Conservation (phyloP, 768 basidiomycete species). For the Holtermannia corniformis region DNA sequence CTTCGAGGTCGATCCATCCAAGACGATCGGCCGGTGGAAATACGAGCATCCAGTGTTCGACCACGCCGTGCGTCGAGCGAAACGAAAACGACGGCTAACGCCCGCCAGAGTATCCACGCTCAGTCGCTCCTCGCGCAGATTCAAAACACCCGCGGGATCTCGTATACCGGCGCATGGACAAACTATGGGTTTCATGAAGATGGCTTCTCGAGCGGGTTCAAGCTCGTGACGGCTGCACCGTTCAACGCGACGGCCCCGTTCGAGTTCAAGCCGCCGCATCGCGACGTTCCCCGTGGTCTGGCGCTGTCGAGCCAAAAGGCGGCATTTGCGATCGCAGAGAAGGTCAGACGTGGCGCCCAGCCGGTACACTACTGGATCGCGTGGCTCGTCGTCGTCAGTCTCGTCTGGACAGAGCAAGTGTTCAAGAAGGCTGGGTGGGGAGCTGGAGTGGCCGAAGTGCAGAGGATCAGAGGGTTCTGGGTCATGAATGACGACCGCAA, state of each 20-base stretch:
- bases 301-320: not conserved
- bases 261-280: conserved; percentile 19
- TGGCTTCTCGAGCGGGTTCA: conserved; percentile 51
- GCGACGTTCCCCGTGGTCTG: conserved; percentile 11
- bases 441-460: conserved; percentile 12
- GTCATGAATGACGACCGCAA: conserved; percentile 2
- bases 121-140: conserved; percentile 52
- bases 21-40: conserved; percentile 48
- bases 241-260: conserved; percentile 33
- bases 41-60: conserved; percentile 66
- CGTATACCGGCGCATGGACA: conserved; percentile 62
- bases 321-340: conserved; percentile 3
- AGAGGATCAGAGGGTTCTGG: conserved; percentile 24
- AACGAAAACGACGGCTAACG: not conserved
- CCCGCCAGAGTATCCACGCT: conserved; percentile 48
- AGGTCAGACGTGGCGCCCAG: conserved; percentile 2
- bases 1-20: conserved; percentile 49
- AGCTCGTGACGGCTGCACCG: conserved; percentile 11
- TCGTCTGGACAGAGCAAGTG: conserved; percentile 19
- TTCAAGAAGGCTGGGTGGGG: conserved; percentile 1
- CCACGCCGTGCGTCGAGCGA: conserved; percentile 41
- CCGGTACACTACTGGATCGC: conserved; percentile 15
- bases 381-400: conserved; percentile 14
- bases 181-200: conserved; percentile 78
- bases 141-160: conserved; percentile 55